Base-by-base conservation (phyloP, 1,139 yeast genomes). In the Komagataea norvegica region DNA sequence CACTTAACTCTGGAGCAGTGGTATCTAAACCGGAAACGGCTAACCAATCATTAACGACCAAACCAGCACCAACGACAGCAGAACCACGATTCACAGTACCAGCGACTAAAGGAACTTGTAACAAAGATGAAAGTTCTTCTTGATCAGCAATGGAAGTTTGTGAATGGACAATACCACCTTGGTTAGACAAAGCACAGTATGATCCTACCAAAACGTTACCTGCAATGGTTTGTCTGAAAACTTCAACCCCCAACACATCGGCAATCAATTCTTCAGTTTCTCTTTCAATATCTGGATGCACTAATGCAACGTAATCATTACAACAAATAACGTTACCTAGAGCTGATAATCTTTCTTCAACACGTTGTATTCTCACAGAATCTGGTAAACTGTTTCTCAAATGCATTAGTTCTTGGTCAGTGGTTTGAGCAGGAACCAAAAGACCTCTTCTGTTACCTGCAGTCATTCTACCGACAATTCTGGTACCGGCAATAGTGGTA, bases 31-130 rank as follows among this genome's bases (percentile, higher is more conserved):
- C 99, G 33, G 96, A 75, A 36, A 93, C 97, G 25, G 97, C 94
- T 49, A 91, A 72, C 95, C 96, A 93, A 69, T 93, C 99, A 60
- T 93, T 93, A 35, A 89, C 98, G 36, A 93, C 97, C 80, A 91
- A 79, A 51, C 98, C 98, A 34, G 97, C 97, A 56, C 98, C 98
- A 47, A 93, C 95, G 36, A 91, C 97, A 9, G 95, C 69, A 19
- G 95, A 85, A 64, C 99, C 99, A 65, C 98, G 82, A 71, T 93
- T 93, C 44, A 93, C 93, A 29, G 97, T 88, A 64, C 99, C 99
- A 11, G 99, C 98, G 33, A 93, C 98, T 51, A 93, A 72, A 40
- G 99, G 99, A 35, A 93, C 95, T 67, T 93, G 98, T 56, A 93
- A 74, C 60, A 93, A 72, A 26, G 96, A 87, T 10, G 96, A 86